phyloP scores from a whole-genome alignment of 805 yeast genomes.

The Yarrowia sp. region DNA sequence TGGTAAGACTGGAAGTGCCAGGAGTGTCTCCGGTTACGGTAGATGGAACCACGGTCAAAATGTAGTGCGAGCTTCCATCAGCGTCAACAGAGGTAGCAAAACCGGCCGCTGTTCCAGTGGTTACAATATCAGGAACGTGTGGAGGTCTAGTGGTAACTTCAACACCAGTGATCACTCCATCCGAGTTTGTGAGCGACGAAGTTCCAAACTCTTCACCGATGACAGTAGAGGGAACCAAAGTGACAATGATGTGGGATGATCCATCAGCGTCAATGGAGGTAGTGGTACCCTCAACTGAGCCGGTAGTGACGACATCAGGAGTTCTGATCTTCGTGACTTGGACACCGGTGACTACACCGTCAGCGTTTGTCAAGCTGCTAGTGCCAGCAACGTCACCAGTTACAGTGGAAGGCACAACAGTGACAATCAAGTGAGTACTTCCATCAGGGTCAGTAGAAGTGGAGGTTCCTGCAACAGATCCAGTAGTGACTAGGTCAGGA shows the following conservation, averaged over 20 bases:
- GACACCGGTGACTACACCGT: no score
- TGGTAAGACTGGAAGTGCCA: neutral
- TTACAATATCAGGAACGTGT: neutral
- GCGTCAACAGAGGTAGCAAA: neutral
- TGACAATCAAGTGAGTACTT: no score
- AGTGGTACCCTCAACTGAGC: neutral
- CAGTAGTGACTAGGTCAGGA: neutral
- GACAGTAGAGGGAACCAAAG: neutral
- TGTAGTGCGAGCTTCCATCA: neutral
- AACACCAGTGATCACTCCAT: neutral
- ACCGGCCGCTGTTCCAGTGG: neutral
- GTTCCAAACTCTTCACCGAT: neutral
- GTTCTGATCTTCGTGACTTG: no score
- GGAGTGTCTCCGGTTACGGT: neutral
- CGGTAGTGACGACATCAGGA: neutral
- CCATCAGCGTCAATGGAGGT: neutral
- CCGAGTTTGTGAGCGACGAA: neutral
- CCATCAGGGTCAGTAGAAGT: neutral
- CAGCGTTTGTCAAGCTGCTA: no score
- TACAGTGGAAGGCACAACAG: no score
- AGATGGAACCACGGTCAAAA: neutral
- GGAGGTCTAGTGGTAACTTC: neutral
- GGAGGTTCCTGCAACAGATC: neutral
- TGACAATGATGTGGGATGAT: neutral
- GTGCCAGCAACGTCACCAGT: no score